phyloP scores from a whole-genome alignment of 139 green algal species.

The Monoraphidium neglectum region DNA sequence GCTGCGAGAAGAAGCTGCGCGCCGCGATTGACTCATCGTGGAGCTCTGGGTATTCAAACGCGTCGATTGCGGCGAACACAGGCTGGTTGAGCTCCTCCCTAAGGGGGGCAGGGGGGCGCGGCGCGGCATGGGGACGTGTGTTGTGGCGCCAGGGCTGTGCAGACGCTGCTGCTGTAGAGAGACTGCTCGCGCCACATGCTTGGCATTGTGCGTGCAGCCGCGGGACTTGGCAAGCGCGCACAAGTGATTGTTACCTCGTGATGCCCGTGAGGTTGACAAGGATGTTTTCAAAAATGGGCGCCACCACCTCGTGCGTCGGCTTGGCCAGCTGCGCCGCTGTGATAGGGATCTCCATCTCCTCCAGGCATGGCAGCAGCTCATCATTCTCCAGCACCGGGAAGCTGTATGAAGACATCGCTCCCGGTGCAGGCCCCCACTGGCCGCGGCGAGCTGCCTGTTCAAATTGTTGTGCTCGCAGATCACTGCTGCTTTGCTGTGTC shows the following conservation, averaged over 20 bases:
- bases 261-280: conserved; percentile 77
- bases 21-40: conserved; percentile 89
- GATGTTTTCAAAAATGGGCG: conserved; percentile 75
- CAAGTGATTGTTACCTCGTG: conserved; percentile 53
- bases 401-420: conserved; percentile 50
- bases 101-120: neutral
- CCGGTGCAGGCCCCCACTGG: too few relatives aligned
- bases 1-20: conserved; percentile 72
- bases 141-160: neutral
- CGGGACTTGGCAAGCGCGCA: too few relatives aligned
- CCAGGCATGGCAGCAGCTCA: conserved; percentile 83
- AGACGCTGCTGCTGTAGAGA: neutral
- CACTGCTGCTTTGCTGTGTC: too few relatives aligned
- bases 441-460: too few relatives aligned
- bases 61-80: conserved; percentile 81
- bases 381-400: conserved; percentile 78
- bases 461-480: too few relatives aligned
- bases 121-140: too few relatives aligned
- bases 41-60: conserved; percentile 92
- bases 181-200: neutral
- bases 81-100: conserved; percentile 91
- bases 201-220: too few relatives aligned
- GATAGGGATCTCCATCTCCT: conserved; percentile 79
- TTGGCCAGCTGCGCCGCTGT: conserved; percentile 73
- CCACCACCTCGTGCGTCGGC: conserved; percentile 78